Base-by-base conservation (phyloP, 2,329 filamentous ascomycete genomes). In the Aspergillus niger region DNA sequence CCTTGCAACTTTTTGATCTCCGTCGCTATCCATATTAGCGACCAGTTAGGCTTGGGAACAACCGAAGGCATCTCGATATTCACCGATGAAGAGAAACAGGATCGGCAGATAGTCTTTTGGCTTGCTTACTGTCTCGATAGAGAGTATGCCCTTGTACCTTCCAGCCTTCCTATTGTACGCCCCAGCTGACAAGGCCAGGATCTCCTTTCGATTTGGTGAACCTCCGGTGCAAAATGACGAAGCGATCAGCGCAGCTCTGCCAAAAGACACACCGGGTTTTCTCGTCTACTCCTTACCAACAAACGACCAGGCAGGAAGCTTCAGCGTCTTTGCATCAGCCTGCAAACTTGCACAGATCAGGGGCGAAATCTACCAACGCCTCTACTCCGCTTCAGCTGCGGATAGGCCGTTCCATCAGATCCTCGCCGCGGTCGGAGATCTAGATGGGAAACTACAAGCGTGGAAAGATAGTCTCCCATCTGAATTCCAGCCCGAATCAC, bases 51-150 rank as follows among this genome's bases (percentile, higher is more conserved):
- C 3, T 22, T 65, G 7, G 62, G 55, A 11, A 54, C 43, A 5
- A 30, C 44, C 17, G 58, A 60, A 13, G 39, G 44, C 15, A 47
- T 24, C 11, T 22, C 41, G n/a, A 11, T 38, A 3, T 38, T 64
- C 6, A 57, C 20, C 11, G 5, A 52, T 1, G 57, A 64, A 7
- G 58, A 63, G 10, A 22, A 17, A 15, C 53, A 63, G 22, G 49
- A 65, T 4, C 60, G 59, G 39, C 57, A 49, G 15, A 61, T 47
- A 11, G 39, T 65, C 10, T 67, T 65, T 36, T 67, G 63, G 65
- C 53, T 65, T 11, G 55, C 63, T 10, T 67, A 65, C 44, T 62
- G 61, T 26, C 38, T 67, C 13, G 65, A 67, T 60, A 61, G 59
- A 55, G 65, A 67, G 65, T 67, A 62, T 32, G 62, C 13, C 13